Conservation (phyloP, 176 grass and related monocot genomes). For the Carex cristatella region DNA sequence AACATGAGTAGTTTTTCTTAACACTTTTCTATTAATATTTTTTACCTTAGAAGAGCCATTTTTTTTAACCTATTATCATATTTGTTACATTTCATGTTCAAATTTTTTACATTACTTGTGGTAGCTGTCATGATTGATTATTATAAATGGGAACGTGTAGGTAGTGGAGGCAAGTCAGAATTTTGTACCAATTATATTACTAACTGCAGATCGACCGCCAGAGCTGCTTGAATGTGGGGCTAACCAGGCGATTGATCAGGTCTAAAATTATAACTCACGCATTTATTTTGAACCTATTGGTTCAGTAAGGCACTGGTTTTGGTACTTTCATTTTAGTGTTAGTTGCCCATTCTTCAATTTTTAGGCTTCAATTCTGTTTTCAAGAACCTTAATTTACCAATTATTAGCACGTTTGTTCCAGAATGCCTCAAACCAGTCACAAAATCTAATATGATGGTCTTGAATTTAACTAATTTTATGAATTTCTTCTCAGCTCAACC, state of each 20-base stretch:
- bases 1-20: background rate
- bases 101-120: constrained; percentile 2
- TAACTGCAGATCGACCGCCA: constrained; percentile 90
- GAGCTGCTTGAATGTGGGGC: constrained; percentile 89
- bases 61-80: background rate
- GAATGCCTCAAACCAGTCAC: background rate
- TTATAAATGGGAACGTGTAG: constrained; percentile 35
- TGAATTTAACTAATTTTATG: background rate
- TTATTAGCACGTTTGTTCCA: background rate
- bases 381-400: background rate
- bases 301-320: background rate
- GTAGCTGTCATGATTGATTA: constrained; percentile 8
- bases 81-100: background rate
- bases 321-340: background rate
- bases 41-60: background rate
- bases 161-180: constrained; percentile 91
- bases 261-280: background rate
- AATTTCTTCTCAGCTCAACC: constrained; percentile 69
- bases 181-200: constrained; percentile 76
- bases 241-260: constrained; percentile 95
- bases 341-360: background rate
- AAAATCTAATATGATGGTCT: background rate
- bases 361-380: background rate
- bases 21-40: background rate
- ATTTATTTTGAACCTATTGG: constrained; percentile 24